phyloP scores from a whole-genome alignment of 1,284 basidiomycete genomes.

The Malassezia arunalokei region DNA sequence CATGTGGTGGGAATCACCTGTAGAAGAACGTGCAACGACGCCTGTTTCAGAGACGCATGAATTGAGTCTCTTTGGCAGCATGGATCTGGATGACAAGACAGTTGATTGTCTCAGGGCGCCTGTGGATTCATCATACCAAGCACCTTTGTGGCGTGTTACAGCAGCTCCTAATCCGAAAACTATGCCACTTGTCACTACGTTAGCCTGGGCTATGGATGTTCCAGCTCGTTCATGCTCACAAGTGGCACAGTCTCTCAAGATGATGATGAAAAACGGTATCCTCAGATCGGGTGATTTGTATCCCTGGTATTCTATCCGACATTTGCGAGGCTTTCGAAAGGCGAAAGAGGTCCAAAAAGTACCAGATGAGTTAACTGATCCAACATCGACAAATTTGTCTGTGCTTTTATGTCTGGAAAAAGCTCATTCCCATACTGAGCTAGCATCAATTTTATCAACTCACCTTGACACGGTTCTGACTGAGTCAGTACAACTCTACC shows the following conservation, averaged over 20 bases:
- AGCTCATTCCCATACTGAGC: slow-evolving; percentile 10
- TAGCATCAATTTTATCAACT: slow-evolving; percentile 15
- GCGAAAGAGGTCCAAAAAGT: slow-evolving; percentile 3
- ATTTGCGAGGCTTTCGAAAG: slow-evolving; percentile 28
- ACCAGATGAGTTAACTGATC: not conserved
- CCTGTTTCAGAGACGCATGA: slow-evolving; percentile 7
- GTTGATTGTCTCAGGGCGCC: not conserved
- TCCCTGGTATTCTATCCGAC: slow-evolving; percentile 21
- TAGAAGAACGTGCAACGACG: slow-evolving; percentile 13
- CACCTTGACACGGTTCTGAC: not conserved
- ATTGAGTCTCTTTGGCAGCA: slow-evolving; percentile 1
- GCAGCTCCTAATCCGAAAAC: slow-evolving; percentile 45
- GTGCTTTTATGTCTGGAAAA: slow-evolving; percentile 22
- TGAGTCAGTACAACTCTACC: slow-evolving; percentile 36
- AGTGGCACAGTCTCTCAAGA: slow-evolving; percentile 15
- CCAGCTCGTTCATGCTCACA: slow-evolving; percentile 39
- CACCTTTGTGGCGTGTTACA: slow-evolving; percentile 45
- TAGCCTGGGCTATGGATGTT: slow-evolving; percentile 78
- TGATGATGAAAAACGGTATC: slow-evolving; percentile 17
- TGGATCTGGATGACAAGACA: not conserved
- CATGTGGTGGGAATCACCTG: slow-evolving; percentile 40
- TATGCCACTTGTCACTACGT: slow-evolving; percentile 49
- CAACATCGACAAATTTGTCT: not conserved
- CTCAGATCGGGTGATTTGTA: slow-evolving; percentile 21
- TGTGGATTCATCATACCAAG: not conserved